Evolutionary conservation across 805 yeast species (phyloP).

Genomic region (Yamadazyma laniorum): DNA sequence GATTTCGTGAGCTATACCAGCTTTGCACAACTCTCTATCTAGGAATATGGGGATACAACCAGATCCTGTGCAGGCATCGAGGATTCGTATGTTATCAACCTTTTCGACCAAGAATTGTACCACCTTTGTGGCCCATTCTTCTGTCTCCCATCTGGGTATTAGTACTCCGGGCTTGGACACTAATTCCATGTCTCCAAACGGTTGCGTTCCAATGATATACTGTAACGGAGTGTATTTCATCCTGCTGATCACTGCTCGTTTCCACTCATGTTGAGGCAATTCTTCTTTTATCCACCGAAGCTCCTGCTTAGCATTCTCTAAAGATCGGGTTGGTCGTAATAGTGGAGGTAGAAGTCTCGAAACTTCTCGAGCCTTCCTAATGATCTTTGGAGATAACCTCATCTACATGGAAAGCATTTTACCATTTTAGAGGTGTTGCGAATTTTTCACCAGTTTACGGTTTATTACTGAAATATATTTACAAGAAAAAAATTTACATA

Average conservation of each 20-base stretch:
- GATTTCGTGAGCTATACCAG: slow-evolving; percentile 17
- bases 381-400: slow-evolving; percentile 27
- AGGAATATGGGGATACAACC: slow-evolving; percentile 78
- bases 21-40: slow-evolving; percentile 18
- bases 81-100: slow-evolving; percentile 19
- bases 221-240: slow-evolving; percentile 68
- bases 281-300: slow-evolving; percentile 63
- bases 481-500: slow-evolving; percentile 25
- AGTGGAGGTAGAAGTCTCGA: slow-evolving; percentile 33
- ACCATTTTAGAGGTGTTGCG: too few relatives aligned
- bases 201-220: slow-evolving; percentile 81
- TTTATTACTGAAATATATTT: slow-evolving; percentile 6
- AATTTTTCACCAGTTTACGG: neutral
- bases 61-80: slow-evolving; percentile 84
- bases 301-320: slow-evolving; percentile 51
- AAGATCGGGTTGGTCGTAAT: slow-evolving; percentile 27
- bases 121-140: slow-evolving; percentile 71
- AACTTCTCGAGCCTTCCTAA: slow-evolving; percentile 25
- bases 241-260: slow-evolving; percentile 53
- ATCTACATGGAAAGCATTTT: too few relatives aligned
- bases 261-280: slow-evolving; percentile 48
- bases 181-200: slow-evolving; percentile 72
- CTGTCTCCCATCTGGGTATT: slow-evolving; percentile 95
- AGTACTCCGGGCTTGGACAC: slow-evolving; percentile 62
- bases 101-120: slow-evolving; percentile 13